Base-by-base conservation (phyloP, 768 basidiomycete species). In the Kwoniella mangroviensis region DNA sequence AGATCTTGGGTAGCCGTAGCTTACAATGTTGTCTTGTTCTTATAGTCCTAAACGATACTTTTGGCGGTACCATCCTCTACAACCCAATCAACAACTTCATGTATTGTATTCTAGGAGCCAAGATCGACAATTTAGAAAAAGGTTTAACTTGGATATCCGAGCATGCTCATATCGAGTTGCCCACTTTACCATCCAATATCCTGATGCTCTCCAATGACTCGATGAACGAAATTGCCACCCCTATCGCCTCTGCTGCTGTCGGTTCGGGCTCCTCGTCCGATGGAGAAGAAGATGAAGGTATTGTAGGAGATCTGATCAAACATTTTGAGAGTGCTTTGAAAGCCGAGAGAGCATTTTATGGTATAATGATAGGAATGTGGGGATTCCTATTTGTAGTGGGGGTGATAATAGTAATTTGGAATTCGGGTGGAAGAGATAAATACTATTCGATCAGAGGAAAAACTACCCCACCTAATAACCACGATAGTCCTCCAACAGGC, bases 121-220 rank as follows among this genome's bases (percentile, higher is more conserved):
- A 98, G 81, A 90, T 98, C 57, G 85, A 89, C 65, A 92, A 90
- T 11, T 86, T 98, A 77, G 93, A 95, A 83, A 86, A 89, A 19
- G 94, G 91, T 5, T 85, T 97, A 51, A 98, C 94, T 0, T 98
- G 96, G 87, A 85, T 98, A 72, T 90, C 96, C 80, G 85, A 93
- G 72, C 93, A 97, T 83, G 89, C 95, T 57, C 85, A 89, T 58
- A 86, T 98, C 76, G 84, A 92, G 76, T 86, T 98, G 68, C 91
- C 94, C 0, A 88, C 87, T 56, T 87, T 98, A 67, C 90, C 93
- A 68, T 85, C 91, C 61, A 86, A 87, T 49, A 86, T 90, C 34
- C 89, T 98, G 57, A 86, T 94, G 40, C 87, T 97, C 64, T 93
- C 93, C 0, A 89, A 89, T 3, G 81, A 83, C 3, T 85, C 87